These are phyloP conservation scores for Naegleria gruberi DNA, from an alignment of 208 protist species.

Conservation along the genomic window DNA sequence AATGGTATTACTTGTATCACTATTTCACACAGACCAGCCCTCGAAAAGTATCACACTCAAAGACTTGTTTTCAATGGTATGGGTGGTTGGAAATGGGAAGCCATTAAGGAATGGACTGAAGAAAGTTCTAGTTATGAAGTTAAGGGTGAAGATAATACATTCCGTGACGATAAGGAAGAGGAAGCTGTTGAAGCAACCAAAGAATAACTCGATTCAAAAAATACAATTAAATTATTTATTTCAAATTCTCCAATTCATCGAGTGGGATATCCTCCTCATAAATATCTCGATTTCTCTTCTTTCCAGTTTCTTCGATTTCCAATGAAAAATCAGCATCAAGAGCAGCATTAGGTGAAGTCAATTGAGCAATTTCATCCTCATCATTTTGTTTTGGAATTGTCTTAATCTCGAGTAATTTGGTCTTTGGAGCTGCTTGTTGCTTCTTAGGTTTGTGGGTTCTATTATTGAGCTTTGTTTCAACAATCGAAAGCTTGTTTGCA, in stretches of 20 bases:
- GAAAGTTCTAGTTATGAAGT: not conserved
- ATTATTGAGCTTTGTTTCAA: not conserved
- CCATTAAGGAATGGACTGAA: not conserved
- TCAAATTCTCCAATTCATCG: not conserved
- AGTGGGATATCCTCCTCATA: not conserved
- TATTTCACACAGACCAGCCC: slow-evolving; percentile 31
- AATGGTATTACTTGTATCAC: slow-evolving; percentile 45
- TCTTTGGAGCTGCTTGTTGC: not conserved
- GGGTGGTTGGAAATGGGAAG: slow-evolving; percentile 31
- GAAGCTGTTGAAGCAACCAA: not conserved
- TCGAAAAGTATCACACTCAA: slow-evolving; percentile 32
- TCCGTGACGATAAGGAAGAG: not conserved
- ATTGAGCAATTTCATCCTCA: not conserved
- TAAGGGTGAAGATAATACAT: not conserved
- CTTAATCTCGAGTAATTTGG: not conserved
- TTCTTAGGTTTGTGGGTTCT: not conserved
- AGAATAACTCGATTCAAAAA: no score
- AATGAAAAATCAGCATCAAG: not conserved
- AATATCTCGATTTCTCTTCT: not conserved
- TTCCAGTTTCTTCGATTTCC: not conserved
- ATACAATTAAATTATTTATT: no score
- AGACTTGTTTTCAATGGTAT: slow-evolving; percentile 66
- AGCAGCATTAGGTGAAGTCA: not conserved
- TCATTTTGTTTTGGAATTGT: not conserved
- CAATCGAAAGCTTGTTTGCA: not conserved